phyloP scores from a whole-genome alignment of 2,329 filamentous ascomycete genomes.

The Penicillium digitatum region DNA sequence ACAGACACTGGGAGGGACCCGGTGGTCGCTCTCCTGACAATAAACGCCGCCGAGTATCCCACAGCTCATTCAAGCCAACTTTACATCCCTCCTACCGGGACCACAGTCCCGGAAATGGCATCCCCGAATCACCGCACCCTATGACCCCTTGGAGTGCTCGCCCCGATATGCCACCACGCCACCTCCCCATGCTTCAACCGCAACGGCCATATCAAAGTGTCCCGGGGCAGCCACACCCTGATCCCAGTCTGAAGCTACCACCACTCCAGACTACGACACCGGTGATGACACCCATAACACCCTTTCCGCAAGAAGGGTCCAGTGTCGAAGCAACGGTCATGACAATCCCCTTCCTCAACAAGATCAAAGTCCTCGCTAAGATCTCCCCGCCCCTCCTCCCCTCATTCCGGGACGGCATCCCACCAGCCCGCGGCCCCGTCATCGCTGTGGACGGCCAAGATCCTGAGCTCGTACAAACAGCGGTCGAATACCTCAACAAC shows the following conservation, averaged over 20 bases:
- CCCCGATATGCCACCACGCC: slow-evolving; percentile 31
- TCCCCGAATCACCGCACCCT: slow-evolving; percentile 41
- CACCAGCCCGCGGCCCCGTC: slow-evolving; percentile 64
- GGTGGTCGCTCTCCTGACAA: slow-evolving; percentile 51
- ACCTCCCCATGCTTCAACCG: slow-evolving; percentile 54
- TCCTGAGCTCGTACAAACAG: slow-evolving; percentile 57
- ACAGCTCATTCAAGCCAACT: slow-evolving; percentile 37
- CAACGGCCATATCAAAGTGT: slow-evolving; percentile 43
- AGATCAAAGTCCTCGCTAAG: slow-evolving; percentile 69
- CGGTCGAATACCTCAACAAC: slow-evolving; percentile 61
- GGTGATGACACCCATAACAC: slow-evolving; percentile 26
- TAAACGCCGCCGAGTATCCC: slow-evolving; percentile 60
- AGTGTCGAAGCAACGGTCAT: slow-evolving; percentile 67
- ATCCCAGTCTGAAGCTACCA: slow-evolving; percentile 51
- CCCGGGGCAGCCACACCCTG: slow-evolving; percentile 38
- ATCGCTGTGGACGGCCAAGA: slow-evolving; percentile 78
- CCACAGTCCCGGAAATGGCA: slow-evolving; percentile 19
- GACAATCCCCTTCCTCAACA: slow-evolving; percentile 68
- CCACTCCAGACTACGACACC: slow-evolving; percentile 48
- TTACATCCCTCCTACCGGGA: slow-evolving; percentile 33
- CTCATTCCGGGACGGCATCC: slow-evolving; percentile 25
- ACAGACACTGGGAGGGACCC: slow-evolving; percentile 31
- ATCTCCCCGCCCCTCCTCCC: slow-evolving; percentile 65
- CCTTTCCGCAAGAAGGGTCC: slow-evolving; percentile 39
- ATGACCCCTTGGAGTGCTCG: slow-evolving; percentile 45